These are phyloP conservation scores for Pseudognaphalium luteoalbum DNA, from an alignment of 129 eudicot genomes.

Conservation along the genomic window DNA sequence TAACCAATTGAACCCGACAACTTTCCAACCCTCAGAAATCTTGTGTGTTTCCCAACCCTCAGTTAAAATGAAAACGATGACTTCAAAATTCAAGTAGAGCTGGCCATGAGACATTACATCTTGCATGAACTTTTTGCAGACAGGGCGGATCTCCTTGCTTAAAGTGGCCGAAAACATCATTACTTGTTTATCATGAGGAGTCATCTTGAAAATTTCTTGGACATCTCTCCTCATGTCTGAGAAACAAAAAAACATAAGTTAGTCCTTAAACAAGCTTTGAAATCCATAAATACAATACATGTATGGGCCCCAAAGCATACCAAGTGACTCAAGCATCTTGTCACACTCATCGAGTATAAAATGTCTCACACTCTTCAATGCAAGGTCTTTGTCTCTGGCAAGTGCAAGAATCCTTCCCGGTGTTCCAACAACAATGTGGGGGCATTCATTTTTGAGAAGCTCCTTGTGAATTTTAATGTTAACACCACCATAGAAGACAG, in stretches of 20 bases:
- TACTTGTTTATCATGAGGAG: constrained; percentile 99
- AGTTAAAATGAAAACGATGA: constrained; percentile 49
- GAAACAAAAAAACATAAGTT: constrained; percentile 7
- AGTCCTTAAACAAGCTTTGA: not conserved
- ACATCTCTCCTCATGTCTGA: constrained; percentile 98
- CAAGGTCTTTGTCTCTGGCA: constrained; percentile 85
- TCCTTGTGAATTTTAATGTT: constrained; percentile 91
- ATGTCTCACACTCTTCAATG: constrained; percentile 86
- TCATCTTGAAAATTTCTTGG: constrained; percentile 98
- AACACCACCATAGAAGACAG: constrained; percentile 98
- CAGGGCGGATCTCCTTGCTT: constrained; percentile 99
- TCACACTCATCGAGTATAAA: constrained; percentile 97
- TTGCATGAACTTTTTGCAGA: constrained; percentile 99
- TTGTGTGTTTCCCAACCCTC: constrained; percentile 20
- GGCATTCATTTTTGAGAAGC: constrained; percentile 92
- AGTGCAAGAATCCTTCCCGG: constrained; percentile 95
- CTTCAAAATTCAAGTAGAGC: constrained; percentile 67
- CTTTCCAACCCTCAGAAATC: constrained; percentile 24
- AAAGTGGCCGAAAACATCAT: constrained; percentile 99
- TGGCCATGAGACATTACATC: constrained; percentile 97
- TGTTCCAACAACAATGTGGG: constrained; percentile 96
- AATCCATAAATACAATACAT: not conserved
- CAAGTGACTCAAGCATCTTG: constrained; percentile 99
- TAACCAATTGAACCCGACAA: constrained; percentile 23
- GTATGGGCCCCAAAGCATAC: constrained; percentile 34